Conservation (phyloP, 140 eudicot species). For the Bidens hawaiensis region DNA sequence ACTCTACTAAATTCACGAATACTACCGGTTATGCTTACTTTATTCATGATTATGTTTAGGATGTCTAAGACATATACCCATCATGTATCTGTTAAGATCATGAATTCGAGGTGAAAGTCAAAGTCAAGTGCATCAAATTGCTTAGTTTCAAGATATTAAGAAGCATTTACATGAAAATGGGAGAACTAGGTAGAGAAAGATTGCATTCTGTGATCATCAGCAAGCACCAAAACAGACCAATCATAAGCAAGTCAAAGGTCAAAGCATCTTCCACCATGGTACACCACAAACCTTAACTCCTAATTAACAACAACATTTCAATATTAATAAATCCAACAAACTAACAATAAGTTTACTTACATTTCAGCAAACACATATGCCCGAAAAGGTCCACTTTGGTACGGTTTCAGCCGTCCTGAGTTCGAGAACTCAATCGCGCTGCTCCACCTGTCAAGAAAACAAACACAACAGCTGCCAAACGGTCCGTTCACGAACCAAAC, state of each 20-base stretch:
- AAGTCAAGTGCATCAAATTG: constrained; percentile 17
- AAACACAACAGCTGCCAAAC: constrained; percentile 62
- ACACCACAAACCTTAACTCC: constrained; percentile 13
- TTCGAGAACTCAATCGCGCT: constrained; percentile 35
- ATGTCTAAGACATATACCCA: not conserved
- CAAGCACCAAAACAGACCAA: constrained; percentile 50
- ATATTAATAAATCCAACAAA: not conserved
- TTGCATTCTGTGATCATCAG: constrained; percentile 27
- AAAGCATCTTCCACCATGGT: constrained; percentile 76
- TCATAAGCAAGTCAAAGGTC: constrained; percentile 51
- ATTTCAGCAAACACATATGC: constrained; percentile 51
- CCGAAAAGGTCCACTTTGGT: constrained; percentile 45
- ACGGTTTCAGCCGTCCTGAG: constrained; percentile 39
- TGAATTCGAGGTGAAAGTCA: constrained; percentile 14
- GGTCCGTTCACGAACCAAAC: constrained; percentile 73
- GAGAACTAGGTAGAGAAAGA: constrained; percentile 38
- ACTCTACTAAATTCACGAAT: no score
- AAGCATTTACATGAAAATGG: constrained; percentile 32
- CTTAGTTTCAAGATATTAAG: not conserved
- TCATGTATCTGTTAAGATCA: constrained; percentile 20
- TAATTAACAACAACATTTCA: not conserved
- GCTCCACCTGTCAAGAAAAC: constrained; percentile 51
- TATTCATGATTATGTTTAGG: constrained; percentile 14
- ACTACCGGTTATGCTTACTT: not conserved
- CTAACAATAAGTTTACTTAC: not conserved